Base-by-base conservation (phyloP, 805 yeast species). In the Kluyveromyces siamensis region DNA sequence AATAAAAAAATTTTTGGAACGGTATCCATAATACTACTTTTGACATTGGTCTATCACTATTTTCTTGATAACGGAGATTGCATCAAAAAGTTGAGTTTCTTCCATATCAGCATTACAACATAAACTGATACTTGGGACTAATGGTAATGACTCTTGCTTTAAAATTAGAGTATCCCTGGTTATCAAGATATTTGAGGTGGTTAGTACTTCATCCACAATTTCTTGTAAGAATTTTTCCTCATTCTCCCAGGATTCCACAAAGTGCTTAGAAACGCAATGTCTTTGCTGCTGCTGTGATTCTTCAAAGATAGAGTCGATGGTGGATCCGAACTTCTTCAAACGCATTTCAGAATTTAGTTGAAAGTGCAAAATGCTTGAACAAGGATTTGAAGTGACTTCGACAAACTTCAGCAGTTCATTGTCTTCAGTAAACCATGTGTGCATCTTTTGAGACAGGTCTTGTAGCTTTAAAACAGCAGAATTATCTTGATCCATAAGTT, bases 121-220 rank as follows among this genome's bases (percentile, higher is more conserved):
- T 21, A 84, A 58, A 48, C 77, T 72, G 55, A 85, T 66, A 50
- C 80, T 78, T 41, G 87, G 87, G 44, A 77, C 73, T 40, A 81
- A 66, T 9, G 93, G 88, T 51, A 85, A 71, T 46, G 80, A 69
- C 62, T 89, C 97, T 60, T 83, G 95, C 55, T 78, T 81, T 48
- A 83, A 70, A 11, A 88, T 74, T 50, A 73, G 72, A 49, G 79
- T 80, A 27, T 81, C 72, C 58, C 96, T 79, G 38, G 81, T 73
- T 43, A 90, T 73, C 52, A 88, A 73, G 16, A 87, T 72, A 43
- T 71, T 74, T 14, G 79, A 76, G 16, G 73, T 65, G 10, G 62
- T 59, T 48, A 85, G 72, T 9, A 80, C 70, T 19, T 65, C 64
- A 57, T 84, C 83, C 30, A 87, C 79, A 21, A 90, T 76, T 46